Base-by-base conservation (phyloP, 805 yeast species). In the Nakazawaea sp. region DNA sequence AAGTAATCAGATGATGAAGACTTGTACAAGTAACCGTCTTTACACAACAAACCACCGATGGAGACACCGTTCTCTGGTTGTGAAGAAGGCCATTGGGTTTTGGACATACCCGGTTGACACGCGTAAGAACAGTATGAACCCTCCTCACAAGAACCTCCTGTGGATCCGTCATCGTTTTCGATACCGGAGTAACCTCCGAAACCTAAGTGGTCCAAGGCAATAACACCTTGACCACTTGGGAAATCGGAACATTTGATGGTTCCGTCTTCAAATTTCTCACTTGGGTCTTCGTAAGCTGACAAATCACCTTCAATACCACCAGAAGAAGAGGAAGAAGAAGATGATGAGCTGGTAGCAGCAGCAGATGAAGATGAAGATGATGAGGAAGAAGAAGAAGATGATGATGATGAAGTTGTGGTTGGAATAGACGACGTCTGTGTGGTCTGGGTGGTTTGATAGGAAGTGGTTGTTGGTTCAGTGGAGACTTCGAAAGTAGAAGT, bases 181-280 rank as follows among this genome's bases (percentile, higher is more conserved):
- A 86, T 70, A 52, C 90, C 87, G 37, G 94, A 72, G 76, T 77
- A 82, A 50, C 96, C 96, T 46, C 92, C 95, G 46, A 77, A 75
- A 27, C 81, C 84, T 34, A 80, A 69, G 70, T 70, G 70, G 65
- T 79, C 81, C 32, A 85, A 64, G 21, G 85, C 61, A 52, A 87
- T 66, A 43, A 87, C 95, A 70, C 95, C 95, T 53, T 83, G 72
- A 44, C 92, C 94, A 35, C 75, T 55, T 56, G 90, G 94, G 73
- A 87, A 81, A 38, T 65, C 58, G 42, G 69, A 58, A 69, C 96
- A 87, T 43, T 68, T 59, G 52, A 76, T 54, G 28, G 61, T 67
- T 56, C 95, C 95, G 55, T 87, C 95, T 53, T 66, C 61, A 62
- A 92, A 90, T 35, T 63, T 61, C 30, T 58, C 63, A 40, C 69